A percentile compares a stretch with the other conserved stretches of the same genome.
Conservation (phyloP, 495 filamentous ascomycete genomes). For the Baudoinia panamericana region DNA sequence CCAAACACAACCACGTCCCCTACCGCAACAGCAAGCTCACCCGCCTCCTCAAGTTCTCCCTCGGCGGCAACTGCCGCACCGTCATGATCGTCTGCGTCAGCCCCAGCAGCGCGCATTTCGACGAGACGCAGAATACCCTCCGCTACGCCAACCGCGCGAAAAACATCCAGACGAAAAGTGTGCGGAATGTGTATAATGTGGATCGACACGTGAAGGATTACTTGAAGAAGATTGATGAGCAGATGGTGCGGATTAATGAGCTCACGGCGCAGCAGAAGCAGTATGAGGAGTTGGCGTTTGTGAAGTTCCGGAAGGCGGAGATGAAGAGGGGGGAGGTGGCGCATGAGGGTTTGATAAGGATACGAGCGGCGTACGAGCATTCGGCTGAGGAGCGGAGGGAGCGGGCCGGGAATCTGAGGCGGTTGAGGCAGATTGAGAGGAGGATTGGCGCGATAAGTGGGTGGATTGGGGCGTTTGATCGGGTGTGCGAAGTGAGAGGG, state of each 20-base stretch:
- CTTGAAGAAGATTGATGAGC: slow-evolving; percentile 93
- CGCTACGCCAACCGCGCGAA: slow-evolving; percentile 97
- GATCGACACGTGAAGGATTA: slow-evolving; percentile 98
- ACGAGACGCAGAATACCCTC: slow-evolving; percentile 96
- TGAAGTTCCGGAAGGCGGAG: slow-evolving; percentile 76
- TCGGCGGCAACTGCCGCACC: slow-evolving; percentile 95
- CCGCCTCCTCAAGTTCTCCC: slow-evolving; percentile 86
- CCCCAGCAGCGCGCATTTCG: slow-evolving; percentile 91
- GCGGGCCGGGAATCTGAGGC: slow-evolving; percentile 65
- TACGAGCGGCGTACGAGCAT: slow-evolving; percentile 75
- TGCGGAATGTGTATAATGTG: slow-evolving; percentile 96
- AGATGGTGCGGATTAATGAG: slow-evolving; percentile 85
- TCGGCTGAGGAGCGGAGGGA: slow-evolving; percentile 67
- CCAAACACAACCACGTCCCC: slow-evolving; percentile 89
- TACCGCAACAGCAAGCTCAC: slow-evolving; percentile 98
- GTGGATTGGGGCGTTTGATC: slow-evolving; percentile 89
- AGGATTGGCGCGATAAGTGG: slow-evolving; percentile 70
- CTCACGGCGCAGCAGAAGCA: slow-evolving; percentile 86
- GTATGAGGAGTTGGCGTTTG: slow-evolving; percentile 70
- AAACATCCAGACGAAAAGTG: slow-evolving; percentile 99
- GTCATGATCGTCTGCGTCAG: slow-evolving; percentile 99
- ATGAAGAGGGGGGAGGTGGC: slow-evolving; percentile 68
- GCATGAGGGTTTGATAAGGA: slow-evolving; percentile 67
- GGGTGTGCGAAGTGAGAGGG: slow-evolving; percentile 58
- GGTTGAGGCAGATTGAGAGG: slow-evolving; percentile 67